These are phyloP conservation scores for Plasmodium knowlesi DNA, from an alignment of 169 alveolate species.

Conservation along the genomic window DNA sequence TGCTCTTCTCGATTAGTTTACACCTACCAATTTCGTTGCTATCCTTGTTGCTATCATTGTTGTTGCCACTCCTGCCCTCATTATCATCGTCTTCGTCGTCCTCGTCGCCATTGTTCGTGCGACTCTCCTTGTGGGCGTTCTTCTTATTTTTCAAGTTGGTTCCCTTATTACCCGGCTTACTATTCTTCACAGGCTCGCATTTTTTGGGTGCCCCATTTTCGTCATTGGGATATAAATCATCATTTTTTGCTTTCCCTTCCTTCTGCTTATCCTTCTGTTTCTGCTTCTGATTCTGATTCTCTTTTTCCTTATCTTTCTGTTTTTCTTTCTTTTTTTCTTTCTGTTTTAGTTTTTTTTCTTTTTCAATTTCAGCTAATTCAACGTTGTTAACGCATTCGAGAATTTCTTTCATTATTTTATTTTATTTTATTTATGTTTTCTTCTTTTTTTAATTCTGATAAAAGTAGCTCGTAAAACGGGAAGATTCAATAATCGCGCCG, in stretches of 20 bases:
- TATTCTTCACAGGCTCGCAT: conserved; percentile 20
- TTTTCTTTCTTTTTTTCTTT: neutral
- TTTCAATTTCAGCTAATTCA: conserved; percentile 4
- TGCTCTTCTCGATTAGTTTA: neutral
- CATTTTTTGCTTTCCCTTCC: neutral
- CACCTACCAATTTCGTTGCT: neutral
- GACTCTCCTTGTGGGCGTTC: conserved; percentile 2
- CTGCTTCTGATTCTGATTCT: neutral
- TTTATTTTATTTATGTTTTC: conserved; percentile 6
- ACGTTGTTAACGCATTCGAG: conserved; percentile 19
- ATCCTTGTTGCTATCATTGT: neutral
- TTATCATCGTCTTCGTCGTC: neutral
- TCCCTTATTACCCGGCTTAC: neutral
- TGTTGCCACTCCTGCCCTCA: neutral
- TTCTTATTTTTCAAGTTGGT: conserved; percentile 19
- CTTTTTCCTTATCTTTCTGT: neutral
- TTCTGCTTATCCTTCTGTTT: neutral
- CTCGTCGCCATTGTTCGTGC: neutral
- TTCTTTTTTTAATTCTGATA: neutral
- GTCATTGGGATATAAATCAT: conserved; percentile 8
- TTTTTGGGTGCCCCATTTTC: conserved; percentile 19
- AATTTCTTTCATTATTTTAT: conserved; percentile 41
- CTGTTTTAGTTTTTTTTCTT: conserved; percentile 1
- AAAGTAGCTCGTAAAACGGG: neutral
- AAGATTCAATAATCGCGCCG: neutral